A percentile compares a stretch with the other conserved stretches of the same genome.
Evolutionary conservation across 176 grass and related monocot genomes (phyloP).

Genomic region (Rhipidocladum racemiflorum): DNA sequence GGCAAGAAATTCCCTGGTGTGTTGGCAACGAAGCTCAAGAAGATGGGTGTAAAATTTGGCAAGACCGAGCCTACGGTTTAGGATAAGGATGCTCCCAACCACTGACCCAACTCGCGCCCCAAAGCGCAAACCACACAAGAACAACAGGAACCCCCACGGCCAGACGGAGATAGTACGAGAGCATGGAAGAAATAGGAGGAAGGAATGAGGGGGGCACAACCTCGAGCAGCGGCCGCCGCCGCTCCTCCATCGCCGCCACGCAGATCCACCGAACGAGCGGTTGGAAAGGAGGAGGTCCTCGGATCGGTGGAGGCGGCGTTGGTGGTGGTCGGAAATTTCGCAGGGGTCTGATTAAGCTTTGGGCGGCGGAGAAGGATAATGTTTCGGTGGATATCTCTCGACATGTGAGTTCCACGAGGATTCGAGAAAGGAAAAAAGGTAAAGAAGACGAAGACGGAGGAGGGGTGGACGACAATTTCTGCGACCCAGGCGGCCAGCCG

Average conservation of each 20-base stretch:
- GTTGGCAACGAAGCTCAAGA: not conserved
- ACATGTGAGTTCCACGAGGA: not conserved
- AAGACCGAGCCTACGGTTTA: not conserved
- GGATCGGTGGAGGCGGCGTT: constrained; percentile 6
- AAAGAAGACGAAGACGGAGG: not conserved
- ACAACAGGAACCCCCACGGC: not conserved
- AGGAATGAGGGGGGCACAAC: too few relatives aligned
- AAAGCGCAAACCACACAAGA: not conserved
- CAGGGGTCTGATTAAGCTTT: not conserved
- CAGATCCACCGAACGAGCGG: constrained; percentile 7
- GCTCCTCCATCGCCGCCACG: constrained; percentile 19
- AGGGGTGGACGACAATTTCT: too few relatives aligned
- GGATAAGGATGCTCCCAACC: constrained; percentile 16
- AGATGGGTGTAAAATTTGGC: not conserved
- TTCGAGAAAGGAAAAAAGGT: not conserved
- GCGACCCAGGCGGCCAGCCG: too few relatives aligned
- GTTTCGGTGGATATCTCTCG: too few relatives aligned
- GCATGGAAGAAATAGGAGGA: not conserved
- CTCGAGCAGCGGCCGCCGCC: constrained; percentile 28
- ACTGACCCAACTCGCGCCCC: not conserved
- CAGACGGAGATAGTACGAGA: not conserved
- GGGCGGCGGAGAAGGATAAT: not conserved
- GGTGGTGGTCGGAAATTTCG: not conserved
- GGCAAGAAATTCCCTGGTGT: not conserved
- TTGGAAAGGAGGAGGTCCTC: not conserved